Percentiles rank a stretch among this genome's conserved stretches.
Conservation (phyloP, 768 basidiomycete genomes). For the Nevesoporus exiguus region DNA sequence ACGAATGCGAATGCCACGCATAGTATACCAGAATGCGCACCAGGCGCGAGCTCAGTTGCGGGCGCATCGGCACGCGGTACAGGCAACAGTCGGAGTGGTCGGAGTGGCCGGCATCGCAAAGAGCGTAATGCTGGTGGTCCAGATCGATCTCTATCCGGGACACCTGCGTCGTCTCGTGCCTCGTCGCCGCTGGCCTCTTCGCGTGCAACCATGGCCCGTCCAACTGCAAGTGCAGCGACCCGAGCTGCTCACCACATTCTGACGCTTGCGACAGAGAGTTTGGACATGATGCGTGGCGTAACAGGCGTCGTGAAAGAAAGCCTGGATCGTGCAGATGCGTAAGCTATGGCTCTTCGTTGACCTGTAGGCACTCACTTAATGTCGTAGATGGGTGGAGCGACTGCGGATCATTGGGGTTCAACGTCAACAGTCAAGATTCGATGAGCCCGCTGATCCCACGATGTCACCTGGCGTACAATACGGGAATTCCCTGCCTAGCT, state of each 20-base stretch:
- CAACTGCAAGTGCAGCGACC: slow-evolving; percentile 54
- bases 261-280: slow-evolving; percentile 82
- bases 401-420: slow-evolving; percentile 75
- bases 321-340: slow-evolving; percentile 84
- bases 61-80: slow-evolving; percentile 28
- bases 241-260: slow-evolving; percentile 79
- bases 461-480: slow-evolving; percentile 7
- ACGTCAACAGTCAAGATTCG: slow-evolving; percentile 38
- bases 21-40: slow-evolving; percentile 26
- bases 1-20: slow-evolving; percentile 24
- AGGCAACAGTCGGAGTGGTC: slow-evolving; percentile 17
- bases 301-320: slow-evolving; percentile 87
- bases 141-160: slow-evolving; percentile 30
- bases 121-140: slow-evolving; percentile 40
- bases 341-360: slow-evolving; percentile 28
- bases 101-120: slow-evolving; percentile 21
- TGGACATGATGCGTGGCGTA: slow-evolving; percentile 90
- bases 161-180: slow-evolving; percentile 35
- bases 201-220: slow-evolving; percentile 21
- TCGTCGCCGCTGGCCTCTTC: slow-evolving; percentile 31
- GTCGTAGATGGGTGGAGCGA: slow-evolving; percentile 74
- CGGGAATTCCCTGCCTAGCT: slow-evolving; percentile 24
- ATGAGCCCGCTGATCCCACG: slow-evolving; percentile 14
- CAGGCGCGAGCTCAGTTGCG: slow-evolving; percentile 37
- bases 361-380: not conserved